phyloP scores from a whole-genome alignment of 2,329 filamentous ascomycete species.

The Alternaria dauci region DNA sequence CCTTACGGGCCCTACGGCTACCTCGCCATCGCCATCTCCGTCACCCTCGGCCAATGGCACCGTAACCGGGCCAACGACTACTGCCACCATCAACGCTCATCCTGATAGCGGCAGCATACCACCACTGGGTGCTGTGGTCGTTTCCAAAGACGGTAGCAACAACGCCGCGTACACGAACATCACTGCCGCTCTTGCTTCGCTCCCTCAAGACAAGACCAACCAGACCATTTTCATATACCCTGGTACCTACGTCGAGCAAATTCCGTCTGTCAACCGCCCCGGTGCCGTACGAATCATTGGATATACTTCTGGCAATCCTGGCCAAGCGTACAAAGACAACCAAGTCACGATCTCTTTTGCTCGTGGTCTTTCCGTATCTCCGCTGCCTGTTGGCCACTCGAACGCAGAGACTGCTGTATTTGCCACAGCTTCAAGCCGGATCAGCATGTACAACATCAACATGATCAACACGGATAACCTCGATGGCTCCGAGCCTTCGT shows the following conservation, averaged over 20 bases:
- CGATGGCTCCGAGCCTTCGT: conserved; percentile 53
- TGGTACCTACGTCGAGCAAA: conserved; percentile 67
- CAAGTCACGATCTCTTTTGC: conserved; percentile 61
- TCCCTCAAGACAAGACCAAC: conserved; percentile 48
- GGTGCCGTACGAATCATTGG: conserved; percentile 65
- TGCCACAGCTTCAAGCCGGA: conserved; percentile 56
- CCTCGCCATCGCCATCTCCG: conserved; percentile 19
- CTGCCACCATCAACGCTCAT: conserved; percentile 45
- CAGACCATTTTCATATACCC: conserved; percentile 68
- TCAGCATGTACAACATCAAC: conserved; percentile 69
- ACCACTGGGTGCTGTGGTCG: conserved; percentile 54
- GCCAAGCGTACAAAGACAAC: conserved; percentile 60
- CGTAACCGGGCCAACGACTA: conserved; percentile 31
- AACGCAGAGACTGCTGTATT: conserved; percentile 63
- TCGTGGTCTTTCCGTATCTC: conserved; percentile 54
- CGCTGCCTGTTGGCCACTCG: conserved; percentile 33
- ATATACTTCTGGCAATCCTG: conserved; percentile 59
- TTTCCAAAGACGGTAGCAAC: conserved; percentile 47
- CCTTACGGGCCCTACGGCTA: conserved; percentile 18
- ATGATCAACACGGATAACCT: conserved; percentile 47
- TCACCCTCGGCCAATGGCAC: conserved; percentile 14
- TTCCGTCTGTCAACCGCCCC: conserved; percentile 58
- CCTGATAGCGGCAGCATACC: conserved; percentile 55
- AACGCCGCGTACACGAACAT: conserved; percentile 46
- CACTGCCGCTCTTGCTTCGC: conserved; percentile 48